Conservation (phyloP, 441 rosid genomes). For the Theobroma grandiflorum region DNA sequence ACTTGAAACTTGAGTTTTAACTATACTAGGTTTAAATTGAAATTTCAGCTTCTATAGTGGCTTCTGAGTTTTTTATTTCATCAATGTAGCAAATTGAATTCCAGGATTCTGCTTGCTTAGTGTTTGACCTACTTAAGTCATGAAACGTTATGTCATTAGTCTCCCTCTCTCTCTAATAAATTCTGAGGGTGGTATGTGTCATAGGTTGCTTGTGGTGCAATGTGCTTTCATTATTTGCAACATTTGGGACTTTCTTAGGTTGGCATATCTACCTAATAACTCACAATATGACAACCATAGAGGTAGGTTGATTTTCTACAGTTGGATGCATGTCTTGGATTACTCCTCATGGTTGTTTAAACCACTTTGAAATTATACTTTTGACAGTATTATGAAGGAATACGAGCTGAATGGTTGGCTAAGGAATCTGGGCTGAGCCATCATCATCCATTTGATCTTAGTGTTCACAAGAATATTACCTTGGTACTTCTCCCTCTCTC, state of each 20-base stretch:
- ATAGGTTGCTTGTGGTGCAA: conserved; percentile 47
- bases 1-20: not conserved
- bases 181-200: not conserved
- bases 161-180: too few species aligned
- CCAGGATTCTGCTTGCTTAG: not conserved
- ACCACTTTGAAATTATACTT: conserved; percentile 17
- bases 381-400: conserved; percentile 76
- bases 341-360: conserved; percentile 23
- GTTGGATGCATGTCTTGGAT: conserved; percentile 4
- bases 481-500: conserved; percentile 45
- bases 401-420: conserved; percentile 79
- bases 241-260: conserved; percentile 56
- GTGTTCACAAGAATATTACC: conserved; percentile 66
- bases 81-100: not conserved
- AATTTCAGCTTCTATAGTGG: not conserved
- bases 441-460: conserved; percentile 67
- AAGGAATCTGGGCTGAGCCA: conserved; percentile 83
- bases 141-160: not conserved
- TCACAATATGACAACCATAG: conserved; percentile 68
- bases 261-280: conserved; percentile 63
- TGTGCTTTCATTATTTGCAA: conserved; percentile 42
- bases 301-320: conserved; percentile 41
- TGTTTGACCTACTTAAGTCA: not conserved
- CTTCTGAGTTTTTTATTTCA: not conserved
- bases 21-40: not conserved